Percentiles rank a stretch among this genome's conserved stretches.
Conservation (phyloP, 2,329 filamentous ascomycete genomes). For the Beauveria brongniartii region DNA sequence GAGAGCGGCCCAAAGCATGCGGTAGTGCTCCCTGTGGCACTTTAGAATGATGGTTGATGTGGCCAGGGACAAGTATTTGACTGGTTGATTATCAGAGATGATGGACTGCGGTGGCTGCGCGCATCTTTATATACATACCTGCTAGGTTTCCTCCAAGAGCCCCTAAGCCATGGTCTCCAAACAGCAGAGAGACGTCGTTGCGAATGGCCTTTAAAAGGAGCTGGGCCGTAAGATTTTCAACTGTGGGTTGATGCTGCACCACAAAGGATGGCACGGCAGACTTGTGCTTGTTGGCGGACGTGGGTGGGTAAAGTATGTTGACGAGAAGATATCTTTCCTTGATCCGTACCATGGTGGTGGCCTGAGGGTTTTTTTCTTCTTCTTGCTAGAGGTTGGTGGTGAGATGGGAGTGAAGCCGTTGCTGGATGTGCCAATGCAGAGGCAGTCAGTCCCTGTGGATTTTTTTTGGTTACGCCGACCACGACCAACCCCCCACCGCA, state of each 20-base stretch:
- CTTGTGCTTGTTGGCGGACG: conserved; percentile 28
- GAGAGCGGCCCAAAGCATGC: conserved; percentile 83
- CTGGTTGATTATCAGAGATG: conserved; percentile 32
- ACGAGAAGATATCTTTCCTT: conserved; percentile 96
- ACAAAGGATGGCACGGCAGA: conserved; percentile 51
- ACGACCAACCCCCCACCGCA: no score
- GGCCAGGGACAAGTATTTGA: conserved; percentile 88
- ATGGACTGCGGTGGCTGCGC: not conserved
- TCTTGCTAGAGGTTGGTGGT: no score
- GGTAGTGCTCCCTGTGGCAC: conserved; percentile 72
- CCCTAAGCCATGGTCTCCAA: conserved; percentile 84
- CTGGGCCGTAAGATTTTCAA: conserved; percentile 58
- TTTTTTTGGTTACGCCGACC: no score
- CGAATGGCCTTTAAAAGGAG: conserved; percentile 62
- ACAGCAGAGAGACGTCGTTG: conserved; percentile 61
- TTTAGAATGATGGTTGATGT: conserved; percentile 91
- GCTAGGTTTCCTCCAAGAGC: conserved; percentile 60
- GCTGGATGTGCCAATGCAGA: no score
- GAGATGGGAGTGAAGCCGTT: no score
- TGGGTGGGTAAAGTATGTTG: conserved; percentile 78
- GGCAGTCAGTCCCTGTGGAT: no score
- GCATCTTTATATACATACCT: conserved; percentile 36
- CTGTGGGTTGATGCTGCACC: conserved; percentile 70
- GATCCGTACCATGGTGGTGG: conserved; percentile 73
- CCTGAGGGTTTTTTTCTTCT: no score